phyloP scores from a whole-genome alignment of 1,284 basidiomycete species.

The Mycena citricolor region DNA sequence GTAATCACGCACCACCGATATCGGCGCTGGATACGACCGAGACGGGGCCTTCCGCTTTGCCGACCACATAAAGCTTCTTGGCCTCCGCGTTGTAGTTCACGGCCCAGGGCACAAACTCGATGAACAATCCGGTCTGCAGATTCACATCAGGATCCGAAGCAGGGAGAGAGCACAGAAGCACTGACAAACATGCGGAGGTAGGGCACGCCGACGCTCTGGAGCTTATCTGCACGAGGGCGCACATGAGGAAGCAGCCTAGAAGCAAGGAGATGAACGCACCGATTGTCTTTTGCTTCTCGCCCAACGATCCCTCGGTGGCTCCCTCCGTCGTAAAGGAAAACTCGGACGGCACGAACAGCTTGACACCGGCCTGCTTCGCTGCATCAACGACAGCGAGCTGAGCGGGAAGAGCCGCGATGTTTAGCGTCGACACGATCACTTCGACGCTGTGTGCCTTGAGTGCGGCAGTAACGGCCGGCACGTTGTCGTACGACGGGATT shows the following conservation, averaged over 20 bases:
- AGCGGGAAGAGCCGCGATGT: slow-evolving; percentile 4
- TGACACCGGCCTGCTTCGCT: slow-evolving; percentile 24
- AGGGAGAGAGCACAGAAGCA: no score
- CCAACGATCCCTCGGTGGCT: slow-evolving; percentile 9
- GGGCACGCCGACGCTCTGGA: no score
- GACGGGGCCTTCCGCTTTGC: slow-evolving; percentile 23
- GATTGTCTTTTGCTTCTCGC: slow-evolving; percentile 16
- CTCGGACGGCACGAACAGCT: slow-evolving; percentile 26
- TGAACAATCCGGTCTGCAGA: slow-evolving; percentile 27
- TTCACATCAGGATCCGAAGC: no score
- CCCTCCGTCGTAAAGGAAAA: slow-evolving; percentile 13
- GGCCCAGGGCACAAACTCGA: slow-evolving; percentile 20
- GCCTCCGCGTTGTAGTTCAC: slow-evolving; percentile 9
- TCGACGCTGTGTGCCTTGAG: slow-evolving; percentile 22
- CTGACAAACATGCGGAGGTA: no score
- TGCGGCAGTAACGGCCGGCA: slow-evolving; percentile 14
- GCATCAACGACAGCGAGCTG: slow-evolving; percentile 23
- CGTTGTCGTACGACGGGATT: no score
- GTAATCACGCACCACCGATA: slow-evolving; percentile 5
- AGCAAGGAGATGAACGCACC: no score
- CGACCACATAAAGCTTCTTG: slow-evolving; percentile 21
- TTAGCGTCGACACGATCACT: slow-evolving; percentile 18
- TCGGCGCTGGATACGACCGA: slow-evolving; percentile 26
- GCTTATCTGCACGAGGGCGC: no score
- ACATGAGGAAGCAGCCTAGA: no score